Evolutionary conservation across 371 early-diverging fungal genomes (phyloP).

Genomic region (Mucor saturninus): DNA sequence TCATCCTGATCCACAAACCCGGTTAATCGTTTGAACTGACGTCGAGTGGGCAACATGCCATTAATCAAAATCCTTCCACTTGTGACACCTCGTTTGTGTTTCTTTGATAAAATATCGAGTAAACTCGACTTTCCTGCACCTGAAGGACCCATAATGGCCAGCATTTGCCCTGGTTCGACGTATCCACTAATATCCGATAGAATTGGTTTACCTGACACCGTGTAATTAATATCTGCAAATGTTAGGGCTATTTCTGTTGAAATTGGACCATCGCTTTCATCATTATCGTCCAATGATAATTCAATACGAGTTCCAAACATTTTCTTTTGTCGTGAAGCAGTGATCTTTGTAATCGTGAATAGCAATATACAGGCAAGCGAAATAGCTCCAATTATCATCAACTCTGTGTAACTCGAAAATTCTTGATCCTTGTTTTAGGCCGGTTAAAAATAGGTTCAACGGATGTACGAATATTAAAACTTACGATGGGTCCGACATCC

Average conservation of each 20-base stretch:
- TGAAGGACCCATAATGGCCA: conserved; percentile 81
- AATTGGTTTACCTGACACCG: conserved; percentile 63
- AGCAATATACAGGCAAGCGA: conserved; percentile 34
- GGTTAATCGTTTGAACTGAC: conserved; percentile 63
- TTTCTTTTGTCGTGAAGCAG: conserved; percentile 41
- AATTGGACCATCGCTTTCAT: conserved; percentile 6
- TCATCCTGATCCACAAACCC: conserved; percentile 97
- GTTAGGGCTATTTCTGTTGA: conserved; percentile 31
- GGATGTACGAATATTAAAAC: neutral
- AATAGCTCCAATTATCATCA: conserved; percentile 40
- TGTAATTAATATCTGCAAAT: conserved; percentile 61
- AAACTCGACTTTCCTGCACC: conserved; percentile 85
- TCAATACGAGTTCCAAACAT: conserved; percentile 45
- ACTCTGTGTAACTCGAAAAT: conserved; percentile 47
- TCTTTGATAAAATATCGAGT: conserved; percentile 88
- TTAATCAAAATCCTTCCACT: conserved; percentile 91
- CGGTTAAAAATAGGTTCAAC: neutral
- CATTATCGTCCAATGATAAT: conserved; percentile 31
- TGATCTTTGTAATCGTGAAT: conserved; percentile 32
- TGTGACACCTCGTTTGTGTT: conserved; percentile 80
- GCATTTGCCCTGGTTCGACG: conserved; percentile 74
- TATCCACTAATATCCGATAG: conserved; percentile 62
- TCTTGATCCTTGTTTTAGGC: conserved; percentile 26
- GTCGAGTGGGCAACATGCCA: conserved; percentile 62
- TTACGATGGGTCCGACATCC: conserved; percentile 47